Evolutionary conservation across 1,284 basidiomycete species (phyloP).

Genomic region (Cryptococcus sp.): DNA sequence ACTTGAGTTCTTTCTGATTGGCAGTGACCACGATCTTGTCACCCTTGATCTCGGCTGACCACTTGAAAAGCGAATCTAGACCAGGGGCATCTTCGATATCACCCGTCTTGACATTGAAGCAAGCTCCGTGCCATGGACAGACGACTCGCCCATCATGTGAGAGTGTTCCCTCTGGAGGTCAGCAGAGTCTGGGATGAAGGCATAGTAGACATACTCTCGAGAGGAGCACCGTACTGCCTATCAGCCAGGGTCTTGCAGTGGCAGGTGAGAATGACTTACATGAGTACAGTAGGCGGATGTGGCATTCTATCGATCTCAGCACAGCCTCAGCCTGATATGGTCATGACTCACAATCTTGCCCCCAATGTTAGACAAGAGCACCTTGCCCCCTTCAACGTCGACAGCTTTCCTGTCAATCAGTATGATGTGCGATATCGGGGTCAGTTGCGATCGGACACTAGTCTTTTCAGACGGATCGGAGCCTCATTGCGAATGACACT

Average conservation of each 20-base stretch:
- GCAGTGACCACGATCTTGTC: constrained; percentile 76
- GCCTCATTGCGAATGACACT: no score
- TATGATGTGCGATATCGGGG: neutral
- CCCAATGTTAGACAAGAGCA: constrained; percentile 71
- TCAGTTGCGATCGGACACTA: neutral
- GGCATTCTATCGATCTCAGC: constrained; percentile 51
- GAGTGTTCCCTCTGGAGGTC: constrained; percentile 70
- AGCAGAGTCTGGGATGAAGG: neutral
- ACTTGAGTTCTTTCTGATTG: constrained; percentile 62
- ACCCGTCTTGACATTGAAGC: constrained; percentile 74
- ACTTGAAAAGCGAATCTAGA: constrained; percentile 75
- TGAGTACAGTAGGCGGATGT: constrained; percentile 86
- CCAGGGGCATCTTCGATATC: constrained; percentile 82
- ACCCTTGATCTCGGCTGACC: constrained; percentile 62
- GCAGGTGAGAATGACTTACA: constrained; percentile 23
- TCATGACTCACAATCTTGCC: constrained; percentile 52
- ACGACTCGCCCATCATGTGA: constrained; percentile 73
- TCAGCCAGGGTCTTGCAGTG: constrained; percentile 1
- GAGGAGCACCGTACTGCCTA: constrained; percentile 39
- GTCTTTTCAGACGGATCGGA: no score
- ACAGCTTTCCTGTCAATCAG: constrained; percentile 55
- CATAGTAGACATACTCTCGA: constrained; percentile 26
- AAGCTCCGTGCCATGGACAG: constrained; percentile 91
- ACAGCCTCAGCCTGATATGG: constrained; percentile 35
- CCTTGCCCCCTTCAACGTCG: constrained; percentile 69